phyloP scores from a whole-genome alignment of 306 rosid species.

The Malus asiatica region DNA sequence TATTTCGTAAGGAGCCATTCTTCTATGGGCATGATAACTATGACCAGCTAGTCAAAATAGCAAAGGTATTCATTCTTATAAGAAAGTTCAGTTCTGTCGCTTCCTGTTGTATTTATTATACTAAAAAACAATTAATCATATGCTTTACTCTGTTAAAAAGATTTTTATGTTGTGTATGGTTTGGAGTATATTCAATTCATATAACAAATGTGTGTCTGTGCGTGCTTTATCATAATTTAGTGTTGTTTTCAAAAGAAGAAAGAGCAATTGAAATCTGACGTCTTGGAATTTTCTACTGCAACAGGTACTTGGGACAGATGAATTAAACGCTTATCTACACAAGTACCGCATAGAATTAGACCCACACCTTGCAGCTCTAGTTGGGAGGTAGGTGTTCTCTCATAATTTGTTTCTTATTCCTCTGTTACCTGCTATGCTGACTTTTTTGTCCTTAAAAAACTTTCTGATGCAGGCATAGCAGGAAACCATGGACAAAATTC shows the following conservation, averaged over 20 bases:
- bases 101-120: neutral
- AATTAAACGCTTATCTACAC: slow-evolving; percentile 55
- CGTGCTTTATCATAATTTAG: neutral
- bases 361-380: slow-evolving; percentile 72
- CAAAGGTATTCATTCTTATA: slow-evolving; percentile 43
- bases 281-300: slow-evolving; percentile 16
- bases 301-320: slow-evolving; percentile 93
- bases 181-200: neutral
- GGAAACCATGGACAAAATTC: slow-evolving; percentile 86
- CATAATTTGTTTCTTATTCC: neutral
- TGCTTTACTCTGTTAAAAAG: neutral
- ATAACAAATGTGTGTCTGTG: neutral
- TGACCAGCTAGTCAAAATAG: slow-evolving; percentile 91
- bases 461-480: slow-evolving; percentile 54
- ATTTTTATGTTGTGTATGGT: neutral
- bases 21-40: slow-evolving; percentile 90
- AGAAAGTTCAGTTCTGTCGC: neutral
- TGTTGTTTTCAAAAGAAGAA: slow-evolving; percentile 4
- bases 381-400: slow-evolving; percentile 57
- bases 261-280: slow-evolving; percentile 8
- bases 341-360: slow-evolving; percentile 82
- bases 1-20: slow-evolving; percentile 96
- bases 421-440: neutral
- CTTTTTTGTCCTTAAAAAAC: neutral
- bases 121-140: neutral